Conservation (phyloP, 306 rosid genomes). For the Echinosophora koreensis region DNA sequence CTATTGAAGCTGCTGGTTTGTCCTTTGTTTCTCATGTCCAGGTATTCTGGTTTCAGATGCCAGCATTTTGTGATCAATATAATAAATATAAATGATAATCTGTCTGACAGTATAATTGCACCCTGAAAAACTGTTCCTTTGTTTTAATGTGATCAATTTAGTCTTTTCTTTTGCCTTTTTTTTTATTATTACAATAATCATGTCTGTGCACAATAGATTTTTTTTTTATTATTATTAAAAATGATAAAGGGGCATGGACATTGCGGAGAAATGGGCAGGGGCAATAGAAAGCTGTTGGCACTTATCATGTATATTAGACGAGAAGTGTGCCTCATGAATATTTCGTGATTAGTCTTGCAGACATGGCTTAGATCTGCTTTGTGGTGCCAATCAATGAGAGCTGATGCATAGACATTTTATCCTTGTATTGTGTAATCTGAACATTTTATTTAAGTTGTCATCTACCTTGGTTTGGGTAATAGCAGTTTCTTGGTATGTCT, state of each 20-base stretch:
- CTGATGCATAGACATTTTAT: not conserved
- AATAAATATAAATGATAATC: conserved; percentile 32
- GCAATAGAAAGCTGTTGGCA: not conserved
- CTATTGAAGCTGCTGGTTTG: conserved; percentile 98
- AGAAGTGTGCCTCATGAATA: too few species aligned
- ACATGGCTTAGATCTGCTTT: not conserved
- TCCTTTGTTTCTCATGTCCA: conserved; percentile 96
- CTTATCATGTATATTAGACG: not conserved
- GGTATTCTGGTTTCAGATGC: conserved; percentile 61
- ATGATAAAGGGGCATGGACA: not conserved
- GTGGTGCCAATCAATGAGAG: not conserved
- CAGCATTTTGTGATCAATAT: conserved; percentile 35
- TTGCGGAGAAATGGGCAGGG: conserved; percentile 13
- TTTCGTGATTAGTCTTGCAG: not conserved
- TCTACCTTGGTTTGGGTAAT: conserved; percentile 11
- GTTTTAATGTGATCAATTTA: conserved; percentile 32
- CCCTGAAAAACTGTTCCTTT: conserved; percentile 32
- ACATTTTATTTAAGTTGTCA: not conserved
- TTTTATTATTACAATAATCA: conserved; percentile 6
- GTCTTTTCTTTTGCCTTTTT: not conserved
- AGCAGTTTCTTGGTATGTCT: conserved; percentile 20
- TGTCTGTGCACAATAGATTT: not conserved
- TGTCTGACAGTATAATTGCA: conserved; percentile 33
- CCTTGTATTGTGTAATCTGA: not conserved
- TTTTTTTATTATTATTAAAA: not conserved